Base-by-base conservation (phyloP, 805 yeast genomes). In the Suhomyces tanzawaensis region DNA sequence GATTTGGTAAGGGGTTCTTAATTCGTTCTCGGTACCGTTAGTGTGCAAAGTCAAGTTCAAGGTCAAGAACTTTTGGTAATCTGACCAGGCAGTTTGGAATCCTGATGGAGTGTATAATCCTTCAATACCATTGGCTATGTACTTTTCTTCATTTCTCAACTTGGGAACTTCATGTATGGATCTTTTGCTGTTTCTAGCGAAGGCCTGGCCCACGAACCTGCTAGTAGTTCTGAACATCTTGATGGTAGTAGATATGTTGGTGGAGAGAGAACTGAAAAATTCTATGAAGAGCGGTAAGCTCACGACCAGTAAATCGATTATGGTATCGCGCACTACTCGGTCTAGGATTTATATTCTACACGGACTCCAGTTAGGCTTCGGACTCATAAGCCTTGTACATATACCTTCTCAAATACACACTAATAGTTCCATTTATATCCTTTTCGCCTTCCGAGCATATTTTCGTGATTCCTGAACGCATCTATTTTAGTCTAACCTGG, bases 21-120 rank as follows among this genome's bases (percentile, higher is more conserved):
- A 74, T 60, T 88, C 96, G 57, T 81, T 74, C 39, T 79, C 82
- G 1, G 95, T 85, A 12, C 95, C 96, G 34, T 74, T 76, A 1
- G 95, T 85, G 34, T 77, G 65, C 47, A 76, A 63, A 15, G 82
- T 72, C 47, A 85, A 64, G 39, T 79, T 77, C 48, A 80, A 71
- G 40, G 85, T 74, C 38, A 80, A 62, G 44, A 66, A 78, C 37
- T 67, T 70, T 64, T 91, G 99, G 60, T 87, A 82, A 39, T 89
- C 84, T 3, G 65, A 65, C 97, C 97, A 91, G 3, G 89, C 85
- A 3, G 74, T 62, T 41, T 81, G 65, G 64, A 81, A 86, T 23
- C 88, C 95, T 39, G 71, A 57, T 2, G 80, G 53, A 4, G 84
- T 68, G 66, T 76, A 83, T 34, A 88, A 64, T 0, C 89, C 88